phyloP scores from a whole-genome alignment of 2,329 filamentous ascomycete species.

The Aureobasidium sp. region DNA sequence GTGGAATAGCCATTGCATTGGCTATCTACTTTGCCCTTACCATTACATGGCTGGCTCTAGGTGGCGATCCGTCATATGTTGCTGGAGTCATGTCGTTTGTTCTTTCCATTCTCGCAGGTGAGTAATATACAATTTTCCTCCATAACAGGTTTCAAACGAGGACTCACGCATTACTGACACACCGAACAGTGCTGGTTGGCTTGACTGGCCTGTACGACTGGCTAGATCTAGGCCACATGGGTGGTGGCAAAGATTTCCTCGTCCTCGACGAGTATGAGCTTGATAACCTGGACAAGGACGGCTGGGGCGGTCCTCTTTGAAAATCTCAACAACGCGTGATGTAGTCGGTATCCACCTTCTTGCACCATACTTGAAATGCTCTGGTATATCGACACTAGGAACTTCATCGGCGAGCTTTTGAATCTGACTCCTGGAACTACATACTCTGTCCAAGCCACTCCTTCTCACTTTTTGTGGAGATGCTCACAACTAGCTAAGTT shows the following conservation, averaged over 20 bases:
- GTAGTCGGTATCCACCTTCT: too few species aligned
- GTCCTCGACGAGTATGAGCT: background rate
- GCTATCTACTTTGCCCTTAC: background rate
- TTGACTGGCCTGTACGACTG: constrained; percentile 5
- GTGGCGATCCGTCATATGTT: background rate
- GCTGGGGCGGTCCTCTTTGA: background rate
- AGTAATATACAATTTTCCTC: background rate
- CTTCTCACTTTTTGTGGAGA: too few species aligned
- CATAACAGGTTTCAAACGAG: too few species aligned
- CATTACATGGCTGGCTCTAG: background rate
- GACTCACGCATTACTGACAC: background rate
- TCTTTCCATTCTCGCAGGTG: background rate
- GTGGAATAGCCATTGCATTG: background rate
- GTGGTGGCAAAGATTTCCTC: constrained; percentile 1
- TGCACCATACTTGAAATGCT: too few species aligned
- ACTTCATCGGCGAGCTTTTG: too few species aligned
- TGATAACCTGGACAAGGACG: background rate
- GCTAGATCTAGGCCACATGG: constrained; percentile 9
- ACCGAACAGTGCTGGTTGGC: background rate
- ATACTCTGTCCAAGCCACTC: too few species aligned
- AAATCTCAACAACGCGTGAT: background rate
- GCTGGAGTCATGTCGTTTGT: constrained; percentile 10
- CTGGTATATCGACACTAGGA: too few species aligned
- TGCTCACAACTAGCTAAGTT: too few species aligned
- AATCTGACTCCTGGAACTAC: too few species aligned